Conservation (phyloP, 2,329 filamentous ascomycete species). For the Scleromitrula shiraiana region DNA sequence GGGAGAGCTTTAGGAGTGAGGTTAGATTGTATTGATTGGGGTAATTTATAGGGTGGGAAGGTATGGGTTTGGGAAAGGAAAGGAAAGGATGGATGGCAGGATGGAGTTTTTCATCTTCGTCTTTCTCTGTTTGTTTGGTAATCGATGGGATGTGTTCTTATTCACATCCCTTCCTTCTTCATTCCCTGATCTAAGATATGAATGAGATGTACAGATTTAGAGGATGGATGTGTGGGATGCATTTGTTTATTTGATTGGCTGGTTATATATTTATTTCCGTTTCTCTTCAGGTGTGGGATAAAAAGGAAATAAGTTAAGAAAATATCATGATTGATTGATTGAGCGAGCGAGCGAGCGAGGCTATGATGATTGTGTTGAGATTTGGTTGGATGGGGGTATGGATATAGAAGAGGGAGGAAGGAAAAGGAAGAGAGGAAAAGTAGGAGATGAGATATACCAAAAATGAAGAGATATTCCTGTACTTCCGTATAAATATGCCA, state of each 20-base stretch:
- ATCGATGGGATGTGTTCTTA: too few relatives aligned
- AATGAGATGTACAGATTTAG: background rate
- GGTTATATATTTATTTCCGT: too few relatives aligned
- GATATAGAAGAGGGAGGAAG: background rate
- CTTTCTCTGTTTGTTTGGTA: background rate
- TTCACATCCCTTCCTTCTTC: too few relatives aligned
- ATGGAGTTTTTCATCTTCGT: background rate
- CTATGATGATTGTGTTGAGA: background rate
- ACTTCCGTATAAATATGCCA: too few relatives aligned
- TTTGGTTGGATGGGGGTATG: background rate
- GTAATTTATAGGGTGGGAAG: too few relatives aligned
- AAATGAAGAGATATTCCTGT: too few relatives aligned
- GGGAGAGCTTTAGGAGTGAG: slow-evolving; percentile 13
- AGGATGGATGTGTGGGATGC: background rate
- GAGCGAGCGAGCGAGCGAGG: background rate
- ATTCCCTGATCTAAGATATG: too few relatives aligned
- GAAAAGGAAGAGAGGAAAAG: too few relatives aligned
- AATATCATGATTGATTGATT: background rate
- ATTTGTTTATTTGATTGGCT: too few relatives aligned
- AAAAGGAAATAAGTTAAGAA: background rate
- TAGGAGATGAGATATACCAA: too few relatives aligned
- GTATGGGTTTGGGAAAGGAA: background rate
- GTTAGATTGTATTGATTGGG: too few relatives aligned
- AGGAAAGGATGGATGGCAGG: background rate
- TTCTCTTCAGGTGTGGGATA: too few relatives aligned